phyloP scores from a whole-genome alignment of 2,329 filamentous ascomycete genomes.

The Neurospora crassa region DNA sequence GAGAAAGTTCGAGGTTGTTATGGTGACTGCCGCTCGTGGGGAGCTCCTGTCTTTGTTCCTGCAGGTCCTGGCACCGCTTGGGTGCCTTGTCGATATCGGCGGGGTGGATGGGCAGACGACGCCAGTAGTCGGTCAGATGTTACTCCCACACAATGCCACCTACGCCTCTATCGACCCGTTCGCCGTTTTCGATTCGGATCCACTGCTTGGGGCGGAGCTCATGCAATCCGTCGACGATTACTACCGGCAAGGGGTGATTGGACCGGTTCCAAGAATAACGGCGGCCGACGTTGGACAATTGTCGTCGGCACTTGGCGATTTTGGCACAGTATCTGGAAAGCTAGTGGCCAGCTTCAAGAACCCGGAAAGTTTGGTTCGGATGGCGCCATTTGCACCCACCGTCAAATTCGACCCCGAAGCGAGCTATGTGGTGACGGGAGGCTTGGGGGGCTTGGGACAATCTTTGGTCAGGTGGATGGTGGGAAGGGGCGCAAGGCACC shows the following conservation, averaged over 20 bases:
- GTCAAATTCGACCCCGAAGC: slow-evolving; percentile 14
- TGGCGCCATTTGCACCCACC: background rate
- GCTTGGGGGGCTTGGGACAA: slow-evolving; percentile 12
- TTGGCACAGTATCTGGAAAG: slow-evolving; percentile 16
- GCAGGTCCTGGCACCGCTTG: background rate
- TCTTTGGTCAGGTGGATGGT: slow-evolving; percentile 16
- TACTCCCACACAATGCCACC: background rate
- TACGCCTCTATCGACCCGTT: background rate
- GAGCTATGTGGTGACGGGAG: slow-evolving; percentile 16
- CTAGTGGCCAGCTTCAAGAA: slow-evolving; percentile 13
- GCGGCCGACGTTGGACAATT: background rate
- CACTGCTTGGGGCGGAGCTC: background rate
- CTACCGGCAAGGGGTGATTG: background rate
- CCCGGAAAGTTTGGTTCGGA: slow-evolving; percentile 3
- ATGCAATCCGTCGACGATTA: background rate
- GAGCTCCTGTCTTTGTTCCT: background rate
- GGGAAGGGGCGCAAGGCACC: slow-evolving; percentile 14
- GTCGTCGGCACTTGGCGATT: background rate
- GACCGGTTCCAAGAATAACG: background rate
- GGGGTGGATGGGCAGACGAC: background rate
- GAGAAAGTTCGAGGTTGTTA: background rate
- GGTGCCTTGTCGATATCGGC: background rate
- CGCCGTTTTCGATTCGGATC: background rate
- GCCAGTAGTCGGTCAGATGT: background rate
- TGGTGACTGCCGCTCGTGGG: background rate